Base-by-base conservation (phyloP, 306 rosid genomes). In the Arachis stenosperma region DNA sequence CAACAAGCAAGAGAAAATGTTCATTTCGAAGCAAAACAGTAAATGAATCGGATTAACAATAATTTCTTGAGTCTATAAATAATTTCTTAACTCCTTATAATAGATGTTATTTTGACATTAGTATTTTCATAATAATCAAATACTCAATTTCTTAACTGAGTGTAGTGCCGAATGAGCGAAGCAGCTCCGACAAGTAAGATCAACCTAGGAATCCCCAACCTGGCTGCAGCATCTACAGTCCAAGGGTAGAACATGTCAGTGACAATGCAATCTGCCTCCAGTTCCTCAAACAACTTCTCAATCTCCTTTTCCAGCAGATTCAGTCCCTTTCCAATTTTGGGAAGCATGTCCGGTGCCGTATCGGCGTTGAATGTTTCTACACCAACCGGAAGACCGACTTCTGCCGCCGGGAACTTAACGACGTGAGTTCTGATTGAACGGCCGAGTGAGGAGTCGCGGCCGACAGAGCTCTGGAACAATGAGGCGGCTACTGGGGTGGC, bases 231-330 rank as follows among this genome's bases (percentile, higher is more conserved):
- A 9, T 85, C 85, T 0, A 17, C 79, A 0, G 81, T 37, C 89
- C 86, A 85, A 37, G 81, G 74, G 3, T 73, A 48, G 54, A 80
- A 79, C 76, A 85, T 54, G 68, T 85, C 86, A 2, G 83, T 64
- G 46, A 85, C 76, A 5, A 85, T 65, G 48, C 82, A 85, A 39
- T 82, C 86, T 0, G 89, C 76, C 8, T 33, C 22, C 3, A 56
- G 71, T 0, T 72, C 64, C 6, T 51, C 14, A 7, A 85, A 69
- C 0, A 77, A 52, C n/a, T 30, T 66, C n/a, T 85, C 84, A 12
- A 75, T 60, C 0, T 59, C 56, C 3, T 9, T 22, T 55, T 41
- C 75, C 48, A 83, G 83, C 43, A 83, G 39, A 8, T 51, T 30
- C 1, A 82, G 14, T 0, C 53, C 84, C 29, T 13, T 65, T 22